Evolutionary conservation across 1,284 basidiomycete species (phyloP).

Genomic region (Cutaneotrichosporon sp.): DNA sequence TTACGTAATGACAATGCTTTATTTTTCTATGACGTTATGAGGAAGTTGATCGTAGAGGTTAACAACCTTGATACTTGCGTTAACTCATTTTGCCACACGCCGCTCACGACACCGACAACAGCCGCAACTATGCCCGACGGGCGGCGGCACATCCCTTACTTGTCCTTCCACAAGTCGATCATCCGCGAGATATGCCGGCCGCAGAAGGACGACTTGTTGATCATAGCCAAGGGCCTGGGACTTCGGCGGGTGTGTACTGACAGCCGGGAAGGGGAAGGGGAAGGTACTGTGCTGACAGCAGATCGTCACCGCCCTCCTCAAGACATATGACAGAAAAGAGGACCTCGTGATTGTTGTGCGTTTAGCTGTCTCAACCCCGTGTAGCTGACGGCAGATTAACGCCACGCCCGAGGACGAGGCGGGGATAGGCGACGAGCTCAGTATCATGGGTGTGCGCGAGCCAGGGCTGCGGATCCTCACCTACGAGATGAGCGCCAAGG

Average conservation of each 20-base stretch:
- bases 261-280: too few relatives aligned
- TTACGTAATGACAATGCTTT: too few relatives aligned
- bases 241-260: conserved; percentile 58
- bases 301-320: conserved; percentile 76
- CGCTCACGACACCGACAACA: neutral
- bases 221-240: conserved; percentile 82
- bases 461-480: conserved; percentile 78
- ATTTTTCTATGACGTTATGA: too few relatives aligned
- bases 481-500: conserved; percentile 75
- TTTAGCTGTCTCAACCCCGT: neutral
- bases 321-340: conserved; percentile 84
- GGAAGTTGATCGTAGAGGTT: too few relatives aligned
- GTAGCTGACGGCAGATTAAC: conserved; percentile 51
- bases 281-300: conserved; percentile 30
- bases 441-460: conserved; percentile 81
- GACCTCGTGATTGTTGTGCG: conserved; percentile 74
- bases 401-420: conserved; percentile 80
- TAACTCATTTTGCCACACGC: too few relatives aligned
- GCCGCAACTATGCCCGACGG: neutral
- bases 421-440: conserved; percentile 86
- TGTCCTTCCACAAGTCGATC: conserved; percentile 49
- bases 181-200: conserved; percentile 54
- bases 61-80: too few relatives aligned
- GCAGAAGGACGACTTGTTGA: conserved; percentile 69
- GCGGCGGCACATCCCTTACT: conserved; percentile 45